Evolutionary conservation across 352 stramenopile species (phyloP).

Genomic region (Phytophthora cryptogea): DNA sequence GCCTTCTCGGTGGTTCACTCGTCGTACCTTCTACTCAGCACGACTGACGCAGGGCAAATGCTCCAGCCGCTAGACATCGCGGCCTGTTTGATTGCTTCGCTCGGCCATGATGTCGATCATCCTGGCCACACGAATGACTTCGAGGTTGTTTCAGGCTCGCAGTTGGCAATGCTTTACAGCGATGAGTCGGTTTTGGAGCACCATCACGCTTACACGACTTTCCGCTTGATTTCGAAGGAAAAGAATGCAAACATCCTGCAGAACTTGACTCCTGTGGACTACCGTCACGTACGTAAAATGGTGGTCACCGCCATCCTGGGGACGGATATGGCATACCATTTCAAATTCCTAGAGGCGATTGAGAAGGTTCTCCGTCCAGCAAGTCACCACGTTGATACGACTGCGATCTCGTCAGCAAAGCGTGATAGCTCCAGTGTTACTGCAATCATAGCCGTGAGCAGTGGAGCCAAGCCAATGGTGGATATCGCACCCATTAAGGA

Average conservation of each 20-base stretch:
- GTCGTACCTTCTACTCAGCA: constrained; percentile 83
- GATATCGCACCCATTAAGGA: constrained; percentile 26
- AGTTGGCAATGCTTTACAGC: constrained; percentile 86
- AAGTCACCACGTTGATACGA: constrained; percentile 55
- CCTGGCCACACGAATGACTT: constrained; percentile 91
- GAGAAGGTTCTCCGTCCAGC: constrained; percentile 71
- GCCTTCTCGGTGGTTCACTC: constrained; percentile 89
- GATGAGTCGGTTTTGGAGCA: constrained; percentile 91
- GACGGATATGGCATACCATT: constrained; percentile 92
- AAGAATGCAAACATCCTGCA: constrained; percentile 89
- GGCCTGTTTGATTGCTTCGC: constrained; percentile 79
- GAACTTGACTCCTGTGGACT: constrained; percentile 70
- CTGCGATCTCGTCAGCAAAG: constrained; percentile 43
- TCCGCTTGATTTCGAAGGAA: constrained; percentile 82
- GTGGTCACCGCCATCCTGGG: constrained; percentile 88
- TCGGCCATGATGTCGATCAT: constrained; percentile 93
- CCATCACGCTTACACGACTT: constrained; percentile 89
- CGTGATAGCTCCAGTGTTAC: constrained; percentile 36
- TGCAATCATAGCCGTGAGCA: constrained; percentile 30
- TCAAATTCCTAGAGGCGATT: constrained; percentile 82
- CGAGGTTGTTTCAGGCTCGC: constrained; percentile 78
- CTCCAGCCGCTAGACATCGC: constrained; percentile 87
- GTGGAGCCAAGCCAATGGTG: constrained; percentile 20
- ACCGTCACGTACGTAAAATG: constrained; percentile 84
- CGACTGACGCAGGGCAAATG: constrained; percentile 62